Evolutionary conservation across 176 grass and related monocot species (phyloP).

Genomic region (Aegilops speltoides): DNA sequence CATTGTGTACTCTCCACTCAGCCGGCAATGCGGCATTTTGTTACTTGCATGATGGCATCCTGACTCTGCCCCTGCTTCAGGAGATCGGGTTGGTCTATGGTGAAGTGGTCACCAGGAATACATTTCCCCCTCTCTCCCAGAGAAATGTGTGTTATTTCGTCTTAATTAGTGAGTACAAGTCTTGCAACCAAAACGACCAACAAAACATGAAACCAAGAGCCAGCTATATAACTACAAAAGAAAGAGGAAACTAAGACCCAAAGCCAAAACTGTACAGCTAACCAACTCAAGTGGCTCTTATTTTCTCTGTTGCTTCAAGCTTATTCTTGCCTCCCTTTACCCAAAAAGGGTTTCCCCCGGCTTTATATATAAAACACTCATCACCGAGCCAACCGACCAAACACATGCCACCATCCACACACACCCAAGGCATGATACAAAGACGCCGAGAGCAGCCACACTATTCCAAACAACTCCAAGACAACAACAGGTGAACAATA

Average conservation of each 20-base stretch:
- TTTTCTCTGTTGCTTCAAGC: not conserved
- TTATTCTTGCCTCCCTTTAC: not conserved
- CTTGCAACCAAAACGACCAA: not conserved
- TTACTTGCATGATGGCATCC: slow-evolving; percentile 34
- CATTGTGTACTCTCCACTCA: slow-evolving; percentile 53
- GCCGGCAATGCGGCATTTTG: slow-evolving; percentile 33
- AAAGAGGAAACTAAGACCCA: too few relatives aligned
- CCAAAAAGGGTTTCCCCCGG: too few relatives aligned
- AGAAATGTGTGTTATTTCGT: not conserved
- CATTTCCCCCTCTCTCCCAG: not conserved
- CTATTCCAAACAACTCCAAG: too few relatives aligned
- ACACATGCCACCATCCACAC: too few relatives aligned
- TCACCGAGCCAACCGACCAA: too few relatives aligned
- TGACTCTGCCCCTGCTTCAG: not conserved
- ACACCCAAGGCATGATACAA: too few relatives aligned
- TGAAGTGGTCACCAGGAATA: slow-evolving; percentile 17
- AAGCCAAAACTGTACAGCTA: not conserved
- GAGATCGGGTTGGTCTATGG: not conserved
- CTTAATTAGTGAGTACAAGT: not conserved
- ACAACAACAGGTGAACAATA: too few relatives aligned
- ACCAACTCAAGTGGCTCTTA: not conserved
- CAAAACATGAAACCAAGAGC: not conserved
- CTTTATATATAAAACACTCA: too few relatives aligned
- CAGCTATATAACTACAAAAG: not conserved
- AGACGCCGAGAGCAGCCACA: too few relatives aligned